These are phyloP conservation scores for Rhizopogon vinicolor DNA, from an alignment of 768 basidiomycete species.

Conservation along the genomic window DNA sequence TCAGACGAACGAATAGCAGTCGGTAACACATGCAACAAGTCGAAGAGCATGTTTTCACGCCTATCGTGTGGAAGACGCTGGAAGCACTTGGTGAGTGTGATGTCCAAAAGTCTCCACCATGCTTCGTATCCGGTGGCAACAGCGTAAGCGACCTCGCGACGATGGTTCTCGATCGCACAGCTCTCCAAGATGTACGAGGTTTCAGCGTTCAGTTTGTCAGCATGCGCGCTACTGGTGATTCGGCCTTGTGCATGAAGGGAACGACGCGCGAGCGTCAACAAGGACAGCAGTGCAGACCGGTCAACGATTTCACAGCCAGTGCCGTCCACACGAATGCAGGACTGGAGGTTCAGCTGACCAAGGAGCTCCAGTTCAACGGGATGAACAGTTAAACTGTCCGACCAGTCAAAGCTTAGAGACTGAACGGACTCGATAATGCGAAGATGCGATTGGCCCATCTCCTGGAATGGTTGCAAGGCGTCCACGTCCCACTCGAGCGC, in stretches of 20 bases:
- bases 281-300: slow-evolving; percentile 58
- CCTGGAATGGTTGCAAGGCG: slow-evolving; percentile 54
- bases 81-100: slow-evolving; percentile 84
- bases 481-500: slow-evolving; percentile 40
- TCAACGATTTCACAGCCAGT: slow-evolving; percentile 84
- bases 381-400: slow-evolving; percentile 61
- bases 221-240: slow-evolving; percentile 56
- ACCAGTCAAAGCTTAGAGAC: slow-evolving; percentile 86
- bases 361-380: slow-evolving; percentile 62
- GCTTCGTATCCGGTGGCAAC: slow-evolving; percentile 69
- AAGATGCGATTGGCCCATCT: slow-evolving; percentile 77
- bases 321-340: slow-evolving; percentile 63
- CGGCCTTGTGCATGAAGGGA: slow-evolving; percentile 63
- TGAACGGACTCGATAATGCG: slow-evolving; percentile 86
- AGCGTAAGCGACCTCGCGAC: slow-evolving; percentile 73
- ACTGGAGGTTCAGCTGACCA: slow-evolving; percentile 57
- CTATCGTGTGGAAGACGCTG: slow-evolving; percentile 74
- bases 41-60: slow-evolving; percentile 86
- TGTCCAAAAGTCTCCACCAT: slow-evolving; percentile 83
- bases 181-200: slow-evolving; percentile 75
- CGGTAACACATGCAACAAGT: slow-evolving; percentile 81
- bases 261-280: slow-evolving; percentile 60
- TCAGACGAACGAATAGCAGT: slow-evolving; percentile 59
- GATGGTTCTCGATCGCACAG: slow-evolving; percentile 84
- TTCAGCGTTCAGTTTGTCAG: slow-evolving; percentile 65